These are phyloP conservation scores for Ceratocystis lukuohia DNA, from an alignment of 2,329 filamentous ascomycete species.

Conservation along the genomic window DNA sequence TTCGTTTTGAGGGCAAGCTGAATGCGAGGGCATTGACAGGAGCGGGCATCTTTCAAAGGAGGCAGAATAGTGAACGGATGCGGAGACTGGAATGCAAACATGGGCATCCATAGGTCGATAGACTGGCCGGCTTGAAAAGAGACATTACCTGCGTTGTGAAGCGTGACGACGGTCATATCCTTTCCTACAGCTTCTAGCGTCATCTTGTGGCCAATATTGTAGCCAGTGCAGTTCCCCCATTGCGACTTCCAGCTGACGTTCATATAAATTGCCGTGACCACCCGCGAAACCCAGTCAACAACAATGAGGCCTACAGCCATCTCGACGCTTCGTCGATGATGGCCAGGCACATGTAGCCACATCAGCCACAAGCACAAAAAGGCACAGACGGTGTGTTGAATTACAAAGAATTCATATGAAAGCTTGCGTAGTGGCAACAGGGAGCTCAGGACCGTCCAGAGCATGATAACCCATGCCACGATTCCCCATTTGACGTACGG, in stretches of 20 bases:
- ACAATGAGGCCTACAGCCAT: conserved; percentile 48
- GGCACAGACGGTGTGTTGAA: conserved; percentile 53
- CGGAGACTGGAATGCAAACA: conserved; percentile 39
- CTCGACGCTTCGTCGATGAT: conserved; percentile 50
- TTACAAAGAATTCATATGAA: conserved; percentile 55
- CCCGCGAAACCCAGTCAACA: conserved; percentile 45
- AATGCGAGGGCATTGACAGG: conserved; percentile 45
- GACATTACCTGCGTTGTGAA: conserved; percentile 45
- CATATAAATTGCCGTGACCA: conserved; percentile 37
- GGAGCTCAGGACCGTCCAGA: conserved; percentile 52
- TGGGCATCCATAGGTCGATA: conserved; percentile 47
- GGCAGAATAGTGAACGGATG: conserved; percentile 50
- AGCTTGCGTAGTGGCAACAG: conserved; percentile 50
- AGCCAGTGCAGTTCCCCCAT: conserved; percentile 30
- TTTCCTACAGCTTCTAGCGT: conserved; percentile 36
- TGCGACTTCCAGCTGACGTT: conserved; percentile 33
- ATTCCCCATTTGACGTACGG: conserved; percentile 53
- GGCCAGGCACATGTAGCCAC: conserved; percentile 48
- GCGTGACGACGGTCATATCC: conserved; percentile 44
- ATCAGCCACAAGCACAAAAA: conserved; percentile 49
- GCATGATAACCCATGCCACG: conserved; percentile 50
- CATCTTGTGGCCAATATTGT: conserved; percentile 40
- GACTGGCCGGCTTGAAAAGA: conserved; percentile 46
- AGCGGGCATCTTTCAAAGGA: conserved; percentile 36
- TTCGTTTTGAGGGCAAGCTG: conserved; percentile 47